phyloP scores from a whole-genome alignment of 2,329 filamentous ascomycete species.

The Pseudocercospora fijiensis region DNA sequence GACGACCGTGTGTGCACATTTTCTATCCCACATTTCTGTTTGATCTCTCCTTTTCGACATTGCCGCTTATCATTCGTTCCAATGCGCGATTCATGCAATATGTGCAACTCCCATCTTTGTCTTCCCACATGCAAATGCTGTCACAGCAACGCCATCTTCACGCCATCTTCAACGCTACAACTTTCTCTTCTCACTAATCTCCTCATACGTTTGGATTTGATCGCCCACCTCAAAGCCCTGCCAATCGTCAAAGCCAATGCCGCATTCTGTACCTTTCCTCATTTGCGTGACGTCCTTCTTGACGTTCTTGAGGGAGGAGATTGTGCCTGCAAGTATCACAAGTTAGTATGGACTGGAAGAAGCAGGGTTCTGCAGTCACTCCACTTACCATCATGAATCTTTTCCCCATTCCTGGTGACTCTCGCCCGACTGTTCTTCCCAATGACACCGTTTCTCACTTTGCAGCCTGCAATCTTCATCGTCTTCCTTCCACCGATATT shows the following conservation, averaged over 20 bases:
- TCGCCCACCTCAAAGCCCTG: constrained; percentile 77
- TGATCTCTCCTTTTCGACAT: too few relatives aligned
- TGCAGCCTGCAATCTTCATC: constrained; percentile 81
- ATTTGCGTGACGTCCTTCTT: constrained; percentile 91
- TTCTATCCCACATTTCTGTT: neutral
- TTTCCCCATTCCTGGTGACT: constrained; percentile 66
- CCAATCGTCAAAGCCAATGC: constrained; percentile 80
- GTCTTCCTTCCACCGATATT: constrained; percentile 69
- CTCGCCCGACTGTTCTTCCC: constrained; percentile 63
- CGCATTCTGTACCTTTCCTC: constrained; percentile 91
- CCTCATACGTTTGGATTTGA: constrained; percentile 83
- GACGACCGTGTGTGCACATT: neutral
- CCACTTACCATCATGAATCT: constrained; percentile 80
- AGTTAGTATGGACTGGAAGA: too few relatives aligned
- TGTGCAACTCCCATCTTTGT: too few relatives aligned
- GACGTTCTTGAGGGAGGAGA: constrained; percentile 81
- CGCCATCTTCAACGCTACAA: constrained; percentile 33
- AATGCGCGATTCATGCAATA: too few relatives aligned
- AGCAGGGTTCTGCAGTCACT: too few relatives aligned
- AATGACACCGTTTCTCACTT: constrained; percentile 77
- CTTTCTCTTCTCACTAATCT: constrained; percentile 67
- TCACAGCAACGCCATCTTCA: too few relatives aligned
- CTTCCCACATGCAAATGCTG: neutral
- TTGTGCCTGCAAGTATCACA: constrained; percentile 57
- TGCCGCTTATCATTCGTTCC: too few relatives aligned